Evolutionary conservation across 108 stramenopile species (phyloP).

Genomic region (Fragilaria radians): DNA sequence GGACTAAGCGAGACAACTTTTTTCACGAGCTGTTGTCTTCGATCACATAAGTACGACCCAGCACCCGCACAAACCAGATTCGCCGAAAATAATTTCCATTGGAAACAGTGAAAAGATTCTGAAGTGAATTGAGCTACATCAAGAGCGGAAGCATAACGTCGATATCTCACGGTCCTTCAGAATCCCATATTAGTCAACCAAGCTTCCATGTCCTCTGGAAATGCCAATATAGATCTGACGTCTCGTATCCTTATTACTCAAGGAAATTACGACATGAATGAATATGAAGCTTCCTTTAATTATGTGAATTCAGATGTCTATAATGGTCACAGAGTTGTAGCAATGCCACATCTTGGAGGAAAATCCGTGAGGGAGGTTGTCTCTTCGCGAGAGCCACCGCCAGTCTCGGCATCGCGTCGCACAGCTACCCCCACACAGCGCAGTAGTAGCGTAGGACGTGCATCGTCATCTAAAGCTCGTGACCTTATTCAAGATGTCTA

Average conservation of each 20-base stretch:
- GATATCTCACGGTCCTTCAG: too few relatives aligned
- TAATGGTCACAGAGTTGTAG: conserved; percentile 1
- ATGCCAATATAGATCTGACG: too few relatives aligned
- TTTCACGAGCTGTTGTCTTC: too few relatives aligned
- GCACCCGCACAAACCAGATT: too few relatives aligned
- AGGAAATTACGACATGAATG: not conserved
- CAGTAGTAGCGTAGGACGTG: conserved; percentile 5
- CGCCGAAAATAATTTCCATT: too few relatives aligned
- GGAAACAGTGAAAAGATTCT: too few relatives aligned
- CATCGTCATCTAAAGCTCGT: conserved; percentile 1
- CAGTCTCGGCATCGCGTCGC: not conserved
- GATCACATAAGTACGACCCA: too few relatives aligned
- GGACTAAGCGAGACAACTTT: too few relatives aligned
- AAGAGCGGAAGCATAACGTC: too few relatives aligned
- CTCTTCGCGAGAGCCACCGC: not conserved
- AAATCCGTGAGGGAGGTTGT: not conserved
- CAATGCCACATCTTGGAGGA: not conserved
- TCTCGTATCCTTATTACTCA: not conserved
- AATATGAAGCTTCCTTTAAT: not conserved
- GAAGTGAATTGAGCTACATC: not conserved
- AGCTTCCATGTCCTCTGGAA: too few relatives aligned
- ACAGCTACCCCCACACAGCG: not conserved
- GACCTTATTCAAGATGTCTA: conserved; percentile 46
- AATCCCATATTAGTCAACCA: too few relatives aligned
- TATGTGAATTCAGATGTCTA: not conserved